Evolutionary conservation across 1,284 basidiomycete genomes (phyloP).

Genomic region (Austropuccinia psidii): DNA sequence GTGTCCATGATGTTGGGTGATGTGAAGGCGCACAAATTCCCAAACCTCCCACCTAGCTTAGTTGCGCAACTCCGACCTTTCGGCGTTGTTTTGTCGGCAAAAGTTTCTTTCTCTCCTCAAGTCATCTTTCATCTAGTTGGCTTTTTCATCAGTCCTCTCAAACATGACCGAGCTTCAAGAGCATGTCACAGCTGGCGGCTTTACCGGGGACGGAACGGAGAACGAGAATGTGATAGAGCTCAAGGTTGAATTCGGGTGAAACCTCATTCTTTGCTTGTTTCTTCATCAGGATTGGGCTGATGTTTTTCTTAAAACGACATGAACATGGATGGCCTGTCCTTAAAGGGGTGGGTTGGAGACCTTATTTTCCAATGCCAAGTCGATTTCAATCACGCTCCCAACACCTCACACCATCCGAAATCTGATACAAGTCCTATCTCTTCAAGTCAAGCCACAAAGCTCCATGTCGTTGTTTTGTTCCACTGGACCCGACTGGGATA

Average conservation of each 20-base stretch:
- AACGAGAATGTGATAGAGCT: constrained; percentile 5
- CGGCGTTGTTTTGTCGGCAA: no score
- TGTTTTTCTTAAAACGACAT: not conserved
- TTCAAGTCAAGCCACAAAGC: constrained; percentile 14
- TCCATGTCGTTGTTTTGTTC: constrained; percentile 28
- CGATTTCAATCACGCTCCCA: not conserved
- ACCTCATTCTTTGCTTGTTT: not conserved
- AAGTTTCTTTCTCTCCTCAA: no score
- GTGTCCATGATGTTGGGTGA: no score
- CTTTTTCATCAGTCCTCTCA: no score
- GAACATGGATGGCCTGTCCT: no score
- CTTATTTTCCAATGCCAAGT: not conserved
- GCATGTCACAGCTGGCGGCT: no score
- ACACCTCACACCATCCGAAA: constrained; percentile 15
- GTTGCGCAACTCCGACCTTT: no score
- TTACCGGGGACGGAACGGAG: no score
- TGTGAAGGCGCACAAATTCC: no score
- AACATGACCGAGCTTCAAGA: no score
- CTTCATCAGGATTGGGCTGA: not conserved
- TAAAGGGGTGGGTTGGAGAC: constrained; percentile 27
- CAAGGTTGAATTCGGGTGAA: constrained; percentile 31
- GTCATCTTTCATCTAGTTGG: no score
- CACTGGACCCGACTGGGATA: constrained; percentile 22
- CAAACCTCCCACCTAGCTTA: no score
- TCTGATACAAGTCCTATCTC: constrained; percentile 16